phyloP scores from a whole-genome alignment of 345 rosid genomes.

The Populus ilicifolia region DNA sequence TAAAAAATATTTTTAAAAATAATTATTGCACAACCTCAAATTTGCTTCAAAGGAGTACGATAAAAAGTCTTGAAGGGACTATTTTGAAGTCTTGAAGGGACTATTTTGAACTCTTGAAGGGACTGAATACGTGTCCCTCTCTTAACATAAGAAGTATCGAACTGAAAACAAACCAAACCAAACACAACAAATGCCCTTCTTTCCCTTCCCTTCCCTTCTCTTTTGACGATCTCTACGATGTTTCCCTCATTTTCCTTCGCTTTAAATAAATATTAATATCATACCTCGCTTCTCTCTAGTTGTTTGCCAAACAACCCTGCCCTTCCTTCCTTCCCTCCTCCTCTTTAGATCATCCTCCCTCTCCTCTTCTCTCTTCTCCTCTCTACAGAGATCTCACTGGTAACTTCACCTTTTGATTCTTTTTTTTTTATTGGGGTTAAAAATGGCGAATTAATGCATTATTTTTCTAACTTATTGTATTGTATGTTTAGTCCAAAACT shows the following conservation, averaged over 20 bases:
- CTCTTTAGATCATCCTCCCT: background rate
- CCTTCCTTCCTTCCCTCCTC: too few relatives aligned
- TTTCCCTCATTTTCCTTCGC: constrained; percentile 6
- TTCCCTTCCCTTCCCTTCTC: background rate
- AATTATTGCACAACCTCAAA: too few relatives aligned
- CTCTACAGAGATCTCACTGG: background rate
- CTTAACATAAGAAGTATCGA: constrained; percentile 29
- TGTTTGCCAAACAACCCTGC: background rate
- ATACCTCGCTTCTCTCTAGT: constrained; percentile 3
- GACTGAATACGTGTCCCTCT: background rate
- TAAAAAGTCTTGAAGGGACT: background rate
- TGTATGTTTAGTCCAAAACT: background rate
- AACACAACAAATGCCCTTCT: background rate
- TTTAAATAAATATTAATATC: background rate
- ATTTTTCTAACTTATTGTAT: background rate
- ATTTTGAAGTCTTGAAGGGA: background rate
- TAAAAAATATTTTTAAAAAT: too few relatives aligned
- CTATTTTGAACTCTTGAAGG: background rate
- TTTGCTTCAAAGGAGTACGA: background rate
- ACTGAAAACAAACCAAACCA: background rate
- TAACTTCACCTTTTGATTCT: background rate
- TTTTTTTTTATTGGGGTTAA: background rate
- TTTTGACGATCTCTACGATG: constrained; percentile 33
- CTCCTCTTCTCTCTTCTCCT: background rate
- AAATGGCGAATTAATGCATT: background rate